A percentile compares a stretch with the other conserved stretches of the same genome.
phyloP scores from a whole-genome alignment of 2,329 filamentous ascomycete genomes.

The Pseudocercospora vitis region DNA sequence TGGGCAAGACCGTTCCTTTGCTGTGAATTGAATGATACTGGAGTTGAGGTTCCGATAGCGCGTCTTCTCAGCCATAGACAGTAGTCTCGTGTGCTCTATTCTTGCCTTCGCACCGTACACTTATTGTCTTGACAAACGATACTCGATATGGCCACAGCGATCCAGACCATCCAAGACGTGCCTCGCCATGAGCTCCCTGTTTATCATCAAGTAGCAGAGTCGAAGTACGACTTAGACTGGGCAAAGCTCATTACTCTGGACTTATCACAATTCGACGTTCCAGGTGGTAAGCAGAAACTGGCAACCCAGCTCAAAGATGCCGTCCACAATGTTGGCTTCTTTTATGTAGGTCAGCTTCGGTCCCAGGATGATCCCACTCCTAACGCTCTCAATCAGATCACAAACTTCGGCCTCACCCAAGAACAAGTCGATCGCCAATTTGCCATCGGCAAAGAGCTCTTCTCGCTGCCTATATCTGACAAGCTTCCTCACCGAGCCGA shows the following conservation, averaged over 20 bases:
- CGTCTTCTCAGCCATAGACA: not conserved
- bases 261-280: conserved; percentile 54
- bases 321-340: conserved; percentile 54
- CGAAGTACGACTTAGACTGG: conserved; percentile 43
- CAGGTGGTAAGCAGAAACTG: conserved; percentile 56
- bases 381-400: conserved; percentile 31
- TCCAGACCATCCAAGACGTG: conserved; percentile 23
- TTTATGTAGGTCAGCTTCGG: conserved; percentile 51
- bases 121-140: not conserved
- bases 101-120: no score
- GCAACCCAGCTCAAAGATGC: conserved; percentile 58
- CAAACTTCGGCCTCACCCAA: conserved; percentile 62
- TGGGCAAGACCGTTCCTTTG: not conserved
- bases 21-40: no score
- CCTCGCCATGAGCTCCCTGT: conserved; percentile 15
- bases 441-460: conserved; percentile 60
- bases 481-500: conserved; percentile 56
- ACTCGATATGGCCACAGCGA: conserved; percentile 24
- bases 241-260: conserved; percentile 60
- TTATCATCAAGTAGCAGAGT: conserved; percentile 28
- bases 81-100: not conserved
- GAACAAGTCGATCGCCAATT: conserved; percentile 63
- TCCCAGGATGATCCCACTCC: not conserved
- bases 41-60: not conserved
- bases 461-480: conserved; percentile 57